Evolutionary conservation across 208 protist genomes (phyloP).

Genomic region (Leishmania aethiopica): DNA sequence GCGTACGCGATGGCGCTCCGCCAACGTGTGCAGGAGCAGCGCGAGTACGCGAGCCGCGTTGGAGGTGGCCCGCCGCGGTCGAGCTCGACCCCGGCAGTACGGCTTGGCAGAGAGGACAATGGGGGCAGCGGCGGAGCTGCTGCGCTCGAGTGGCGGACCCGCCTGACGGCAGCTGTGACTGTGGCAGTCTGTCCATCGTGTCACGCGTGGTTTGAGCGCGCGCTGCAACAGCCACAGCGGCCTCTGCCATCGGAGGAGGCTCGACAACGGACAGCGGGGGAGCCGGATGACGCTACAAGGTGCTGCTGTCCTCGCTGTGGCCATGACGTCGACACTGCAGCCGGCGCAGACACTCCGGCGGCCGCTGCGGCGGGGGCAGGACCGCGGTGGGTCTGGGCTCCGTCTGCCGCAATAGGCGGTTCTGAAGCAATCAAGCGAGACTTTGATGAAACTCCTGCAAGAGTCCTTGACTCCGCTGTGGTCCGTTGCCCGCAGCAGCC

Average conservation of each 20-base stretch:
- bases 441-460: not conserved
- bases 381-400: conserved; percentile 6
- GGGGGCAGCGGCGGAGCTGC: not conserved
- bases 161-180: conserved; percentile 14
- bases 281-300: not conserved
- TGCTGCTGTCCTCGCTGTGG: conserved; percentile 23
- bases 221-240: conserved; percentile 3
- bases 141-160: conserved; percentile 18
- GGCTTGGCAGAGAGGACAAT: not conserved
- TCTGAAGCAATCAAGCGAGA: not conserved
- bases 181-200: conserved; percentile 21
- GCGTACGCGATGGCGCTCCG: conserved; percentile 21
- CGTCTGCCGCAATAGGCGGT: not conserved
- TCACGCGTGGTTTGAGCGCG: conserved; percentile 8
- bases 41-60: not conserved
- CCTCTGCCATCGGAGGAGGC: not conserved
- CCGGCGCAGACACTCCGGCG: not conserved
- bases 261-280: not conserved
- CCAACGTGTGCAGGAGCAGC: conserved; percentile 20
- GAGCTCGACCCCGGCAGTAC: not conserved
- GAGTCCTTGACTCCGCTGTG: too few species aligned
- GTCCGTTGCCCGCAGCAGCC: not conserved
- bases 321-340: not conserved
- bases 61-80: not conserved
- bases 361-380: not conserved